Evolutionary conservation across 192 early-diverging fungal species (phyloP).

Genomic region (Allomyces arbusculus): DNA sequence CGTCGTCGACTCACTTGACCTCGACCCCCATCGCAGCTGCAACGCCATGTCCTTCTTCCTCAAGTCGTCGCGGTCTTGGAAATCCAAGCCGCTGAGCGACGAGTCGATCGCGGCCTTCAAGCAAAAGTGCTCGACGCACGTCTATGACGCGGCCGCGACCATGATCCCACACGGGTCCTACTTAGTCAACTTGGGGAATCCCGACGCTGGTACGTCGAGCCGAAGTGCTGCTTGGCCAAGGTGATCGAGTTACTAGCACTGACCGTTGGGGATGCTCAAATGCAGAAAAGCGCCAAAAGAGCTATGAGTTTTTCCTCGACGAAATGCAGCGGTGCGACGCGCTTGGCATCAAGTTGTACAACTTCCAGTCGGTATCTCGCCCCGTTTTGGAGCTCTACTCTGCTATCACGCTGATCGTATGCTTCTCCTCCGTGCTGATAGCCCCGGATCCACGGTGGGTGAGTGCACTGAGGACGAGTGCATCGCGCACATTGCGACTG

Average conservation of each 20-base stretch:
- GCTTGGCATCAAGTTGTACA: constrained; percentile 19
- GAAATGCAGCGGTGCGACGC: constrained; percentile 12
- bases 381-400: too few relatives aligned
- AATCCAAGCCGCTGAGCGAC: constrained; percentile 2
- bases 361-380: constrained; percentile 11
- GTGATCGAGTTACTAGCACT: too few relatives aligned
- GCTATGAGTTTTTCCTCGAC: constrained; percentile 15
- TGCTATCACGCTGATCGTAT: too few relatives aligned
- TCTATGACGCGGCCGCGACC: constrained; percentile 1
- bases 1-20: neutral
- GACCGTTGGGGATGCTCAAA: too few relatives aligned
- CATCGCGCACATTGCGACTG: constrained; percentile 9
- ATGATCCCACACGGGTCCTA: constrained; percentile 22
- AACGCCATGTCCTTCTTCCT: constrained; percentile 1
- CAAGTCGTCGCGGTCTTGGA: constrained; percentile 6
- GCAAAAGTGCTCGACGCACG: neutral
- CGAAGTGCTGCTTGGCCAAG: too few relatives aligned
- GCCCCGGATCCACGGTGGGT: constrained; percentile 6
- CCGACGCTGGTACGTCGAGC: constrained; percentile 2
- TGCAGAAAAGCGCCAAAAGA: constrained; percentile 10
- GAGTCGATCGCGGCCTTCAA: constrained; percentile 8
- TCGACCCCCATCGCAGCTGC: neutral
- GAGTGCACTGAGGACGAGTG: constrained; percentile 7
- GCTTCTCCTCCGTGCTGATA: neutral
- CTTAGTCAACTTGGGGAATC: constrained; percentile 19